phyloP scores from a whole-genome alignment of 2,329 filamentous ascomycete species.

The Trichoderma endophyticum region DNA sequence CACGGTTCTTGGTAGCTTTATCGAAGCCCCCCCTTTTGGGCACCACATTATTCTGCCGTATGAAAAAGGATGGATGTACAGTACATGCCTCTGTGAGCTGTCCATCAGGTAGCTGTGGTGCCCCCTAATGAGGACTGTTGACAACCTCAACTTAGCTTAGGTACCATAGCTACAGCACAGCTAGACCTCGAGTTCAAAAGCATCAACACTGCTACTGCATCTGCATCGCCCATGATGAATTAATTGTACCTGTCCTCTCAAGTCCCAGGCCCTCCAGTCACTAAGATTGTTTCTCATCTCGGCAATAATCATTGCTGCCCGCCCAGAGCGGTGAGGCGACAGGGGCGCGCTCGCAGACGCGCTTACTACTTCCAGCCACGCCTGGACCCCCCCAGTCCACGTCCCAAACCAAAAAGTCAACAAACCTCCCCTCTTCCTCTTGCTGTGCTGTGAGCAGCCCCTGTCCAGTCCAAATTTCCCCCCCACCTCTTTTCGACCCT shows the following conservation, averaged over 20 bases:
- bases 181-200: not conserved
- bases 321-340: constrained; percentile 23
- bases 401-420: constrained; percentile 32
- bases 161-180: not conserved
- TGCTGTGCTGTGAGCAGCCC: constrained; percentile 24
- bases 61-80: not conserved
- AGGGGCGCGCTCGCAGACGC: constrained; percentile 27
- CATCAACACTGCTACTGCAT: not conserved
- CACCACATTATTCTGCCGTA: not conserved
- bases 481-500: constrained; percentile 41
- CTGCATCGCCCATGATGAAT: not conserved
- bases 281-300: not conserved
- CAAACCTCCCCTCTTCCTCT: constrained; percentile 33
- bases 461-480: constrained; percentile 43
- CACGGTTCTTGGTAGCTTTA: not conserved
- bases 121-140: not conserved
- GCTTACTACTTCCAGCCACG: constrained; percentile 36
- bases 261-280: no score
- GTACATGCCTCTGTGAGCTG: not conserved
- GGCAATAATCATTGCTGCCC: constrained; percentile 7
- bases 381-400: constrained; percentile 20
- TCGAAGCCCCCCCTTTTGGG: constrained; percentile 7
- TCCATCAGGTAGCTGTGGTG: not conserved
- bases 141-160: not conserved
- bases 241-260: no score